Base-by-base conservation (phyloP, 768 basidiomycete species). In the Rhodosporidiobolus odoratus region DNA sequence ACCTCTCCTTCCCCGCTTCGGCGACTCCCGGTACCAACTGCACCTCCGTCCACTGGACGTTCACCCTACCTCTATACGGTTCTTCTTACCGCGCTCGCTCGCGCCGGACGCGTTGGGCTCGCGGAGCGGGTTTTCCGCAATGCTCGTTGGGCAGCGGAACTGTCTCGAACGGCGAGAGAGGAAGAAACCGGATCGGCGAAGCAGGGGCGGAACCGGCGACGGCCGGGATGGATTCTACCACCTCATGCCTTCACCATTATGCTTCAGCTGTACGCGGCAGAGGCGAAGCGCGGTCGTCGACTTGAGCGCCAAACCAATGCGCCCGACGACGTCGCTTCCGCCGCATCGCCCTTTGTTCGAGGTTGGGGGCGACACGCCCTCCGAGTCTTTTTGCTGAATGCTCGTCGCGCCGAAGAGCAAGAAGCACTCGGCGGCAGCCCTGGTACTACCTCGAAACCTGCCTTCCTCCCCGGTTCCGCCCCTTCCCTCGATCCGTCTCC, bases 221-320 rank as follows among this genome's bases (percentile, higher is more conserved):
- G 87, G 56, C 52, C 32, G 30, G 69, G 64, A 0, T 92, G 90
- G 90, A 82, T 82, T 62, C 79, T 91, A 27, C 85, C 86, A 13
- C 79, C 86, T 4, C 82, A 86, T 15, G 86, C 88, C 2, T 91
- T 89, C 77, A 91, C 88, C 3, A 80, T 84, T 58, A 89, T 91
- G 86, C 77, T 92, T 65, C 82, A 86, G 57, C 80, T 84, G 40
- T 90, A 88, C 71, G 83, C 80, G 1, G 34, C 9, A 41, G 74
- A 78, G 38, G 64, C 62, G 2, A 30, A 37, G 32, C 65, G 73
- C 5, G 73, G 73, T 13, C 45, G 57, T 30, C 34, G 34, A 45
- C 67, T 69, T 56, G 70, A 63, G 30, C 54, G 69, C 8, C 54
- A 40, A 25, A 41, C 40, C 30, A 52, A n/a, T n/a, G 48, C 48